A percentile compares a stretch with the other conserved stretches of the same genome.
Conservation (phyloP, 768 basidiomycete species). For the Sporobolomyces roseus region DNA sequence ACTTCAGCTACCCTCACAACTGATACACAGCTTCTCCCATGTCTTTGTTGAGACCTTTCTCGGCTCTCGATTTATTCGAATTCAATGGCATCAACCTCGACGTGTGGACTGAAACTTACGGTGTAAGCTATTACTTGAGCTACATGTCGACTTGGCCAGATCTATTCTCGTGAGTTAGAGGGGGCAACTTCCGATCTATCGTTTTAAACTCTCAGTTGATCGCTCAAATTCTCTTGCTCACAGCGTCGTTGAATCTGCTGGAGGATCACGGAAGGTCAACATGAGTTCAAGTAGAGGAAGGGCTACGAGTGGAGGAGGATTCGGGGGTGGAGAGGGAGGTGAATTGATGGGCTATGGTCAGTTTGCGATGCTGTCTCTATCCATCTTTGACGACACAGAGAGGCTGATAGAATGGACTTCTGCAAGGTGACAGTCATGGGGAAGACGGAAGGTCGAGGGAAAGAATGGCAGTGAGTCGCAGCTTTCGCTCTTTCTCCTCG, state of each 20-base stretch:
- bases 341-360: constrained; percentile 90
- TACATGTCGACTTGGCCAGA: constrained; percentile 92
- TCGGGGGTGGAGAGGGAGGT: constrained; percentile 32
- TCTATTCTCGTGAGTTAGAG: constrained; percentile 61
- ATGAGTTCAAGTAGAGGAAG: background rate
- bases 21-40: too few relatives aligned
- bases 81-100: constrained; percentile 64
- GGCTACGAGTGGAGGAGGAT: background rate
- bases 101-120: constrained; percentile 97
- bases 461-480: constrained; percentile 71
- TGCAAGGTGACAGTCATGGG: constrained; percentile 74
- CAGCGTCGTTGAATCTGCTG: constrained; percentile 39
- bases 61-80: constrained; percentile 42
- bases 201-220: background rate
- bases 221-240: background rate
- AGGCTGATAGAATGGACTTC: too few relatives aligned
- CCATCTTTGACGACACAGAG: too few relatives aligned
- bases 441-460: constrained; percentile 74
- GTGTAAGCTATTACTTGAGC: constrained; percentile 77
- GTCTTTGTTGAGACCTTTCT: constrained; percentile 43
- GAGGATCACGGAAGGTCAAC: background rate
- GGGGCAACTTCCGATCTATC: background rate
- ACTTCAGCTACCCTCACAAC: too few relatives aligned
- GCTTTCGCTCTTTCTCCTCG: too few relatives aligned
- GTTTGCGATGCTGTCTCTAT: constrained; percentile 45